Conservation (phyloP, 106 monocot species). For the Apostasia shenzhenica region DNA sequence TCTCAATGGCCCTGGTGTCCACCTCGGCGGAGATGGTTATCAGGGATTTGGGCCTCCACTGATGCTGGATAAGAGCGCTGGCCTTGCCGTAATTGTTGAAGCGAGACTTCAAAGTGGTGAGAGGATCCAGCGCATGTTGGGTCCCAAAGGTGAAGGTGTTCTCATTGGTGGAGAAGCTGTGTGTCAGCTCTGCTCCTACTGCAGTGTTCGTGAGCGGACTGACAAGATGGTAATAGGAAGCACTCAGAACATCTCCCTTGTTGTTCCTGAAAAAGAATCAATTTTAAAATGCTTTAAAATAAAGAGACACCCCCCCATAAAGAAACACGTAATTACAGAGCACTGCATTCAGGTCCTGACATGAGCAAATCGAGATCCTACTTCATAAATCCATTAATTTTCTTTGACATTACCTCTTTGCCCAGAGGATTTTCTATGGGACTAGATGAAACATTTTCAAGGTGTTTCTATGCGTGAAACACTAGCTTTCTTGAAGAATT, state of each 20-base stretch:
- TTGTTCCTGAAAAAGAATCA: constrained; percentile 43
- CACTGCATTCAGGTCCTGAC: not conserved
- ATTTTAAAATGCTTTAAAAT: not conserved
- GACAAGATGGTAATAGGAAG: constrained; percentile 85
- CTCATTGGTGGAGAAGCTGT: constrained; percentile 72
- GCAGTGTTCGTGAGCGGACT: constrained; percentile 57
- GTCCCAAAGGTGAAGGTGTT: constrained; percentile 77
- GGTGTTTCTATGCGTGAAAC: no score
- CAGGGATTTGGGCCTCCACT: constrained; percentile 83
- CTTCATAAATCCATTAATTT: no score
- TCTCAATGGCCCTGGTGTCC: constrained; percentile 82
- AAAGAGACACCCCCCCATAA: not conserved
- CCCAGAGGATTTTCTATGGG: no score
- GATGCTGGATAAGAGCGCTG: constrained; percentile 78
- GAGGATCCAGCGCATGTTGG: constrained; percentile 69
- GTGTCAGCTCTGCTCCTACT: constrained; percentile 77
- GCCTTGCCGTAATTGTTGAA: constrained; percentile 85
- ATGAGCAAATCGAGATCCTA: not conserved
- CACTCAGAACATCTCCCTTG: constrained; percentile 66
- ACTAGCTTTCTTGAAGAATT: no score
- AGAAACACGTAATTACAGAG: not conserved
- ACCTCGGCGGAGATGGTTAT: constrained; percentile 79
- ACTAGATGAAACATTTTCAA: no score
- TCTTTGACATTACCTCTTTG: no score
- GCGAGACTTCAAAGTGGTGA: constrained; percentile 69